Conservation (phyloP, 2,329 filamentous ascomycete genomes). For the Colletotrichum sp. region DNA sequence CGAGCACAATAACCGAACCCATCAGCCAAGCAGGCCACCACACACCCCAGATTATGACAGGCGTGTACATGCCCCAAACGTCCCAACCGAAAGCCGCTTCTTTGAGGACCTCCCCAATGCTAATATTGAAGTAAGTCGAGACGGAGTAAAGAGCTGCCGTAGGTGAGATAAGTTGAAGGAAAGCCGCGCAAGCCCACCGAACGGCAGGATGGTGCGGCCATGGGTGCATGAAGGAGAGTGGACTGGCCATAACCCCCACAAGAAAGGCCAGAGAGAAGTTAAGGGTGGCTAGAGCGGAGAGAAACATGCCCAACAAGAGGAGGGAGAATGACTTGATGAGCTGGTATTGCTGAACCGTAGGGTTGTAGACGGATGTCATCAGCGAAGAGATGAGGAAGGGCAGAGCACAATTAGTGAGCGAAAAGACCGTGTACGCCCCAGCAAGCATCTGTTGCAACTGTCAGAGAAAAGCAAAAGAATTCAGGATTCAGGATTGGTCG, state of each 20-base stretch:
- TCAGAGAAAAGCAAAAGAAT: background rate
- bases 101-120: conserved; percentile 65
- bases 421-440: conserved; percentile 62
- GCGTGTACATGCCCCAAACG: conserved; percentile 88
- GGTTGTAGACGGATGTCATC: conserved; percentile 55
- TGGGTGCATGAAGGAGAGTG: conserved; percentile 76
- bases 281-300: conserved; percentile 90
- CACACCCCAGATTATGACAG: conserved; percentile 89
- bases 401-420: conserved; percentile 58
- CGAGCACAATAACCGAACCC: conserved; percentile 61
- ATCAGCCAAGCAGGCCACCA: conserved; percentile 95
- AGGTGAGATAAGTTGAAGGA: conserved; percentile 68
- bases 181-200: conserved; percentile 47
- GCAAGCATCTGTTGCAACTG: background rate
- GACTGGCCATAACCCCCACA: conserved; percentile 78
- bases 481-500: background rate
- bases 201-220: conserved; percentile 42
- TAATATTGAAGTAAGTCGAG: conserved; percentile 44
- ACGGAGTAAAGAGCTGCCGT: conserved; percentile 57
- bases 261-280: conserved; percentile 94
- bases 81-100: conserved; percentile 87
- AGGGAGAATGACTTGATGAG: conserved; percentile 91
- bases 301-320: conserved; percentile 88
- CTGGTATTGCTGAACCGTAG: conserved; percentile 72
- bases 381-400: conserved; percentile 62